Conservation (phyloP, 257 asterid species). For the Schizonepeta tenuifolia region DNA sequence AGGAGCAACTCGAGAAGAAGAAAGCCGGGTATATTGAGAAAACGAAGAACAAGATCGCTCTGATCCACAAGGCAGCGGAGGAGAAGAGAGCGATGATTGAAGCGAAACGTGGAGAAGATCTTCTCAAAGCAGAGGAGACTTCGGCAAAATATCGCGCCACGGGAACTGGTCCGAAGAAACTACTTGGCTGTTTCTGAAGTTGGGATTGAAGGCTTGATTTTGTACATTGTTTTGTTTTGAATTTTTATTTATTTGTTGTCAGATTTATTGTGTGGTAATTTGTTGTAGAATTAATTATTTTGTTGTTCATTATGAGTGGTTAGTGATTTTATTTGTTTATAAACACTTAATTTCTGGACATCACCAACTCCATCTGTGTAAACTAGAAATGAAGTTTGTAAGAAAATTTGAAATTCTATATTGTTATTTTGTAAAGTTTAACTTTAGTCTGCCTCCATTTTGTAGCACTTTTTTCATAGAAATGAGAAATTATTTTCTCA, state of each 20-base stretch:
- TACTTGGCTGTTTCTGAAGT: constrained; percentile 67
- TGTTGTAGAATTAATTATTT: constrained; percentile 40
- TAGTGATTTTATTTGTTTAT: constrained; percentile 43
- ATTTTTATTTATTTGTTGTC: constrained; percentile 34
- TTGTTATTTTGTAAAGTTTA: not conserved
- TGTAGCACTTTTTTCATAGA: not conserved
- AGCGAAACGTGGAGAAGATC: constrained; percentile 83
- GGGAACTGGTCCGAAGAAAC: constrained; percentile 84
- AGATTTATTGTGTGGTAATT: constrained; percentile 43
- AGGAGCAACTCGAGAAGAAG: constrained; percentile 86
- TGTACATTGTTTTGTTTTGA: constrained; percentile 42
- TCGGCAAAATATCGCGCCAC: constrained; percentile 92
- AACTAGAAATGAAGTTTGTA: constrained; percentile 25
- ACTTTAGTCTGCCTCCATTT: not conserved
- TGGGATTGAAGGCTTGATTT: constrained; percentile 32
- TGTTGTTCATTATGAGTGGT: constrained; percentile 49
- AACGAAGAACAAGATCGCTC: constrained; percentile 74
- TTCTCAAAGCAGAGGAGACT: constrained; percentile 86
- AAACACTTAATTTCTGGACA: constrained; percentile 11
- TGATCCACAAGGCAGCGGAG: constrained; percentile 77
- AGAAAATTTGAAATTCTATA: not conserved
- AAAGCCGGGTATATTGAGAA: constrained; percentile 78
- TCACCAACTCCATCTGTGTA: constrained; percentile 25
- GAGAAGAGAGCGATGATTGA: constrained; percentile 76
- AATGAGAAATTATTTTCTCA: not conserved